phyloP scores from a whole-genome alignment of 2,329 filamentous ascomycete species.

The Colletotrichum eleusines region DNA sequence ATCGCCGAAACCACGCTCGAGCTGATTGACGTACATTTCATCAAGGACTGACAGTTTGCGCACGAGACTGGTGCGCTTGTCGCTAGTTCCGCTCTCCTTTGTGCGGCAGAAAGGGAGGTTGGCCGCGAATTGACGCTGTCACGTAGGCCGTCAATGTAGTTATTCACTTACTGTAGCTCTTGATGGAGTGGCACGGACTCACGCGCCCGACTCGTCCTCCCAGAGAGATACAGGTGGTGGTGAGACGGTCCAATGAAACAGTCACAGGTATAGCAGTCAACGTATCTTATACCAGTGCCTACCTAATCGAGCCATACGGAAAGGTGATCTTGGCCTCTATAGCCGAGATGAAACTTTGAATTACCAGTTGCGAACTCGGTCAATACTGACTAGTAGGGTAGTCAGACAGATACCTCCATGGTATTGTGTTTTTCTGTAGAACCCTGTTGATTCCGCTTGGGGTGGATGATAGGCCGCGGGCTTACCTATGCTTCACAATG shows the following conservation, averaged over 20 bases:
- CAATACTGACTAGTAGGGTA: not conserved
- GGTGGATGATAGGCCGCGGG: constrained; percentile 9
- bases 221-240: not conserved
- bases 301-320: not conserved
- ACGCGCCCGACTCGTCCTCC: not conserved
- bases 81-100: not conserved
- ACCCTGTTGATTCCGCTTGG: not conserved
- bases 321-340: not conserved
- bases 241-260: not conserved
- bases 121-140: not conserved
- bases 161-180: too few species aligned
- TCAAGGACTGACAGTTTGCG: constrained; percentile 12
- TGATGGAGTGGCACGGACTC: not conserved
- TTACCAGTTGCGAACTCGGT: not conserved
- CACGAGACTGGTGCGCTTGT: not conserved
- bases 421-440: not conserved
- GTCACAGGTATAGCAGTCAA: not conserved
- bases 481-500: not conserved
- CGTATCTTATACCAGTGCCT: not conserved
- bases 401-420: too few species aligned
- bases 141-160: not conserved
- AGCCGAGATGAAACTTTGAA: not conserved
- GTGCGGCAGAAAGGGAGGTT: not conserved
- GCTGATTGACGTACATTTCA: constrained; percentile 3
- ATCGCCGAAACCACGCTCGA: constrained; percentile 26